These are phyloP conservation scores for Orychophragmus violaceus DNA, from an alignment of 345 rosid genomes.

Conservation along the genomic window DNA sequence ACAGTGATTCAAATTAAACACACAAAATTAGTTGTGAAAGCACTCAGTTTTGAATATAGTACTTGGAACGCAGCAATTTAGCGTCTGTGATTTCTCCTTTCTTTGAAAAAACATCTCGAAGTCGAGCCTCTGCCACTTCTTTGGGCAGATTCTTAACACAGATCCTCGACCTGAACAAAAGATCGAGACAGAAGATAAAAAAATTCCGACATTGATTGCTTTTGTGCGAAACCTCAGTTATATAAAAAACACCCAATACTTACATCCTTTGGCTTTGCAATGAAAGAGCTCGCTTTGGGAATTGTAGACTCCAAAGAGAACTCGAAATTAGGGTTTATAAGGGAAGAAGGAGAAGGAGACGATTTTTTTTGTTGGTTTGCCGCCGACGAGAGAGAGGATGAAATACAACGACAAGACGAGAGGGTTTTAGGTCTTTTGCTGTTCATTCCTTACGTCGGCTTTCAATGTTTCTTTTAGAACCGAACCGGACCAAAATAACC, in stretches of 20 bases:
- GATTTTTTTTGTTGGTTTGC: not conserved
- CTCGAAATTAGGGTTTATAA: not conserved
- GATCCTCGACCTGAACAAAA: conserved; percentile 62
- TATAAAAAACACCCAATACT: not conserved
- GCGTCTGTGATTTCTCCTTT: conserved; percentile 83
- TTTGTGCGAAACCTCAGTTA: not conserved
- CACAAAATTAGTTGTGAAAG: not conserved
- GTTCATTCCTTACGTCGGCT: conserved; percentile 18
- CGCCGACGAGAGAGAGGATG: not conserved
- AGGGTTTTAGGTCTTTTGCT: conserved; percentile 16
- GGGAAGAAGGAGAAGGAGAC: not conserved
- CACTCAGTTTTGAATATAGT: not conserved
- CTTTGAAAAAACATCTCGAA: conserved; percentile 62
- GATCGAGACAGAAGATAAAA: not conserved
- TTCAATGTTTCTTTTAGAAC: not conserved
- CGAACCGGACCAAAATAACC: not conserved
- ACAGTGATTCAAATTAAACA: not conserved
- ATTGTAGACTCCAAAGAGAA: not conserved
- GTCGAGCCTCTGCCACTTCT: conserved; percentile 52
- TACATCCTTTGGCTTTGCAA: conserved; percentile 14
- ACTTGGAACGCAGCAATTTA: conserved; percentile 73
- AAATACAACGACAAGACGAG: not conserved
- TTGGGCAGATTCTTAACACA: conserved; percentile 80
- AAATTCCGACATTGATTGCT: not conserved
- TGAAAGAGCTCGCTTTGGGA: not conserved